Conservation (phyloP, 2,329 filamentous ascomycete species). For the Fusarium abutilonis region DNA sequence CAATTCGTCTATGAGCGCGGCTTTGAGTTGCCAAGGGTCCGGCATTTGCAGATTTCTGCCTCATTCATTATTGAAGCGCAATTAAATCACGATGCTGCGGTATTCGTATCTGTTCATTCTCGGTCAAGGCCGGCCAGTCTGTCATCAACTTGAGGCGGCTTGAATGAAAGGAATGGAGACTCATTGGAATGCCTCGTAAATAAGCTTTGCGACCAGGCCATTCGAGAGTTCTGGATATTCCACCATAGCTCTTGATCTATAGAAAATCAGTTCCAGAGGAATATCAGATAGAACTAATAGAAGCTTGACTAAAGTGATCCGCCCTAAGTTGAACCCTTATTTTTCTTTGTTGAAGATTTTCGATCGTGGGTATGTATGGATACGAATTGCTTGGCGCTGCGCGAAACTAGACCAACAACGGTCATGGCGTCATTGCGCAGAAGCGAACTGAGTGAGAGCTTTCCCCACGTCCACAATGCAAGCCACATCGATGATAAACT, state of each 20-base stretch:
- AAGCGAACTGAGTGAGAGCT: constrained; percentile 33
- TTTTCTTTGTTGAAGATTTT: constrained; percentile 26
- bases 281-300: neutral
- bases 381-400: constrained; percentile 32
- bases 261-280: neutral
- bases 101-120: neutral
- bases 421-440: constrained; percentile 32
- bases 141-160: neutral
- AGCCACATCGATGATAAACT: constrained; percentile 12
- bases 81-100: neutral
- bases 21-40: constrained; percentile 14
- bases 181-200: constrained; percentile 19
- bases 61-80: constrained; percentile 3
- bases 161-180: neutral
- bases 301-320: constrained; percentile 5
- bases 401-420: constrained; percentile 8
- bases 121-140: constrained; percentile 8
- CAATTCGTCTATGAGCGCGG: constrained; percentile 7
- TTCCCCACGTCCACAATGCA: constrained; percentile 24
- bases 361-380: constrained; percentile 29
- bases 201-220: constrained; percentile 8
- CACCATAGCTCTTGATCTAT: neutral
- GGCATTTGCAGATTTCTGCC: neutral
- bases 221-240: neutral
- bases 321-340: constrained; percentile 9